phyloP scores from a whole-genome alignment of 2,329 filamentous ascomycete species.

The Colletotrichum karsti region DNA sequence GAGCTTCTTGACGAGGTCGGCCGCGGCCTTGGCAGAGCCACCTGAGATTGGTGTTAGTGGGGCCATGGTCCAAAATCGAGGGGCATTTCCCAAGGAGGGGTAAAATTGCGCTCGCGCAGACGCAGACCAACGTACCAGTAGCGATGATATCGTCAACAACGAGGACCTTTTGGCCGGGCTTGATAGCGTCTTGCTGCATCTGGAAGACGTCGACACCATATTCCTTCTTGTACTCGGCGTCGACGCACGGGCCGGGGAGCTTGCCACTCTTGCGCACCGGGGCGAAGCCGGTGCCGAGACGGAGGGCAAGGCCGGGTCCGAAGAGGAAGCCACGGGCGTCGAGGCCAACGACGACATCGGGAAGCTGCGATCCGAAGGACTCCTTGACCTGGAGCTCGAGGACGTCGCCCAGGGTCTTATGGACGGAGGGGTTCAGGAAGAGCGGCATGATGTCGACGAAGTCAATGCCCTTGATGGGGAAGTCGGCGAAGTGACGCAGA shows the following conservation, averaged over 20 bases:
- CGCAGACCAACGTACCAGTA: slow-evolving; percentile 73
- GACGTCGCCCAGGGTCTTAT: slow-evolving; percentile 81
- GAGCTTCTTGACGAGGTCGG: slow-evolving; percentile 84
- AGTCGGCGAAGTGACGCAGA: slow-evolving; percentile 89
- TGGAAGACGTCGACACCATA: slow-evolving; percentile 96
- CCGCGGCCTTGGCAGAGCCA: slow-evolving; percentile 89
- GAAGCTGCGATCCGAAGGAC: slow-evolving; percentile 68
- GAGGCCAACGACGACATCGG: slow-evolving; percentile 91
- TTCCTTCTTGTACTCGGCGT: slow-evolving; percentile 91
- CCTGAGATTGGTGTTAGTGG: slow-evolving; percentile 58
- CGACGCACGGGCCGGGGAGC: slow-evolving; percentile 88
- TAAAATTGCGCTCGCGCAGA: neutral
- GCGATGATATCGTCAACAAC: slow-evolving; percentile 99
- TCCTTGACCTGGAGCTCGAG: slow-evolving; percentile 84
- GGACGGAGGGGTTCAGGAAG: slow-evolving; percentile 80
- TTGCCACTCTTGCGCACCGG: slow-evolving; percentile 96
- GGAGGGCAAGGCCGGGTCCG: slow-evolving; percentile 86
- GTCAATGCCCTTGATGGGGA: slow-evolving; percentile 89
- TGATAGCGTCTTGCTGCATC: slow-evolving; percentile 89
- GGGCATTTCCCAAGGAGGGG: neutral
- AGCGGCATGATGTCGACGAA: slow-evolving; percentile 99
- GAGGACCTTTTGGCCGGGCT: slow-evolving; percentile 86
- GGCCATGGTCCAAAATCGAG: slow-evolving; percentile 14
- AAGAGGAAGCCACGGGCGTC: slow-evolving; percentile 97
- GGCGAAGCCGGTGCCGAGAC: slow-evolving; percentile 85